Percentiles rank a stretch among this genome's conserved stretches.
These are phyloP conservation scores for Aspergillus quadrilineatus DNA, from an alignment of 2,329 filamentous ascomycete species.

Conservation along the genomic window DNA sequence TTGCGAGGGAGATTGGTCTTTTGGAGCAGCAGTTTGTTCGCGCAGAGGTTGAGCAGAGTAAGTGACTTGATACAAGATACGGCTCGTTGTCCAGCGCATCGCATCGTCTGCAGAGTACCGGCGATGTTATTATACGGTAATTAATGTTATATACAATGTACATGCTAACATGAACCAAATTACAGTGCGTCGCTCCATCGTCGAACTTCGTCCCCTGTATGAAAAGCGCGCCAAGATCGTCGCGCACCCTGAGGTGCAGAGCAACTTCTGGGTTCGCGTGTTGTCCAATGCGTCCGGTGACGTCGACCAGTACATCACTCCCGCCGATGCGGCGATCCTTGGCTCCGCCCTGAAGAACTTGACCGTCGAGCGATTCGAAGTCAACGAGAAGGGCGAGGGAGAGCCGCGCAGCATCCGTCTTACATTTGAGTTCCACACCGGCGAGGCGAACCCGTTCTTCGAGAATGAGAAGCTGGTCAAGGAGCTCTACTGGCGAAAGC, in stretches of 20 bases:
- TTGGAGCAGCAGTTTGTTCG: constrained; percentile 83
- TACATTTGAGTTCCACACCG: constrained; percentile 68
- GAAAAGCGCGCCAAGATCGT: constrained; percentile 70
- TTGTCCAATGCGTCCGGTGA: constrained; percentile 83
- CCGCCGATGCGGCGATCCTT: constrained; percentile 69
- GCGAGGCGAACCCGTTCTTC: constrained; percentile 74
- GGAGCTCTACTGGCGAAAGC: constrained; percentile 81
- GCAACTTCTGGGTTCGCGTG: constrained; percentile 90
- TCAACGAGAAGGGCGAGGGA: constrained; percentile 58
- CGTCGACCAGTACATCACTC: constrained; percentile 84
- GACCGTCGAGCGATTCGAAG: constrained; percentile 76
- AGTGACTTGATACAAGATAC: constrained; percentile 48
- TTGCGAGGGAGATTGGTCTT: constrained; percentile 62
- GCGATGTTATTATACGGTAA: background rate
- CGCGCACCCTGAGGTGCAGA: constrained; percentile 57
- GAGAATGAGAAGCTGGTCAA: constrained; percentile 77
- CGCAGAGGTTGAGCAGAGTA: constrained; percentile 69
- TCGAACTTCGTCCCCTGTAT: constrained; percentile 69
- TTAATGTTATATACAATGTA: background rate
- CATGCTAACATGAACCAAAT: background rate
- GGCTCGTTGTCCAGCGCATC: background rate
- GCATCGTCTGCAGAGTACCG: background rate
- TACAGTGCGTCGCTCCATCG: constrained; percentile 70
- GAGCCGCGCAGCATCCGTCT: constrained; percentile 79
- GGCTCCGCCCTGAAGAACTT: constrained; percentile 66